phyloP scores from a whole-genome alignment of 78 protist genomes.

The Capsaspora owczarzaki region DNA sequence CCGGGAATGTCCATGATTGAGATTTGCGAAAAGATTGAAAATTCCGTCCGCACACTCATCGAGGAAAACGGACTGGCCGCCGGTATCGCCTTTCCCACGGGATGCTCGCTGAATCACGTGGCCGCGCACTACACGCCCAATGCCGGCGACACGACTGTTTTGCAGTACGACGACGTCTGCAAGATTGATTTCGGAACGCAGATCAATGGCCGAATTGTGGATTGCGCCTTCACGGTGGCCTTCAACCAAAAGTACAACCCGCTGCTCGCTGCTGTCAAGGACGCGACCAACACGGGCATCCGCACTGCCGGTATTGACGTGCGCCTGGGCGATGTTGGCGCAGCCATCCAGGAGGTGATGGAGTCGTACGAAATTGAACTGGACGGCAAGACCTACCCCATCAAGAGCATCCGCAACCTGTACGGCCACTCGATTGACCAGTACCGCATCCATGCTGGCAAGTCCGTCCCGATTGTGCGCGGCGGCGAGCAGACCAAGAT shows the following conservation, averaged over 20 bases:
- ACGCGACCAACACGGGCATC: slow-evolving; percentile 69
- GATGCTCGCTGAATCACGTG: slow-evolving; percentile 84
- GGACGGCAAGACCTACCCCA: slow-evolving; percentile 75
- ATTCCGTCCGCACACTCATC: slow-evolving; percentile 38
- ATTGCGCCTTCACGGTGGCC: slow-evolving; percentile 91
- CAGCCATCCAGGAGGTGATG: slow-evolving; percentile 94
- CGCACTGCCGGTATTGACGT: slow-evolving; percentile 87
- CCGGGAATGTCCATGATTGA: slow-evolving; percentile 80
- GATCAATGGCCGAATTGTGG: slow-evolving; percentile 87
- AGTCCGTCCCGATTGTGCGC: slow-evolving; percentile 91
- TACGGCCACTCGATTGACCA: slow-evolving; percentile 93
- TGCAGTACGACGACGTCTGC: slow-evolving; percentile 83
- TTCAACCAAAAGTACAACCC: slow-evolving; percentile 76
- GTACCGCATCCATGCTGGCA: slow-evolving; percentile 91
- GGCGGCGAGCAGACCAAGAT: slow-evolving; percentile 46
- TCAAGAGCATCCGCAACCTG: slow-evolving; percentile 85
- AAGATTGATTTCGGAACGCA: slow-evolving; percentile 98
- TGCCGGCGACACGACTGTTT: slow-evolving; percentile 91
- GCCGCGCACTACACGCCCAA: slow-evolving; percentile 99
- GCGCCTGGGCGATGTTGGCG: slow-evolving; percentile 90
- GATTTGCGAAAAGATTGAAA: slow-evolving; percentile 70
- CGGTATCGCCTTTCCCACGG: slow-evolving; percentile 92
- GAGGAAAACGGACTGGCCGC: slow-evolving; percentile 63
- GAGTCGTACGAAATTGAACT: slow-evolving; percentile 91
- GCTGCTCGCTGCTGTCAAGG: slow-evolving; percentile 54